Evolutionary conservation across 257 asterid genomes (phyloP), one percentile per base, ranked within the genome.

Genomic region (Solanum chilense): DNA sequence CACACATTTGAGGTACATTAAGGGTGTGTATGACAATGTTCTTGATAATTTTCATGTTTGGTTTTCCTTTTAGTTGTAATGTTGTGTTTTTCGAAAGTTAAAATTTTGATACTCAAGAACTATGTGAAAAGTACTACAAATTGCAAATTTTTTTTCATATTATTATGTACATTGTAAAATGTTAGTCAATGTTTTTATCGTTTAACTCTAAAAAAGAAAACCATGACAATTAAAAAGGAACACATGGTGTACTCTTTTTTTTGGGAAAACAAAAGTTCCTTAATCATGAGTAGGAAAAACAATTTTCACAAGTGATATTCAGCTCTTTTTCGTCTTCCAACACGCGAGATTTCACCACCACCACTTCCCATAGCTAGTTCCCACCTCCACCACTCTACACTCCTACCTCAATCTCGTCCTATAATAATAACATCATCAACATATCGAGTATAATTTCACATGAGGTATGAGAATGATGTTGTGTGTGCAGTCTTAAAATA

Each of bases 391-490:
- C 49, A 12, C 49, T 37, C 10, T 14, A 2, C 14, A 70, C 14
- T 70, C 42, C 44, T 33, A 70, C 14, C 1, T 33, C 41, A 69
- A 7, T 2, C 23, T 29, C 12, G 3, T 69, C 41, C 23, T 1
- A 29, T 14, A 69, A 14, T 68, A 68, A 14, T 7, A 29, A 69
- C 76, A 56, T 16, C 7, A 68, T 6, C 4, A 68, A 14, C 23
- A 69, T 69, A 69, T 69, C 0, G 10, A 29, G 3, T 15, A 12
- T 14, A 29, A 69, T 68, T 12, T 6, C 2, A 66, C 8, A 12
- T 12, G 20, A 12, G 1, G 0, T 25, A 0, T 0, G 73, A 3
- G 0, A 10, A 25, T 0, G 10, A 25, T 6, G 18, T 13, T 3
- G 37, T 27, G 35, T 66, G 13, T 6, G 11, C 5, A 25, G 3